phyloP scores from a whole-genome alignment of 331 rosid species.

The Quercus lobata region DNA sequence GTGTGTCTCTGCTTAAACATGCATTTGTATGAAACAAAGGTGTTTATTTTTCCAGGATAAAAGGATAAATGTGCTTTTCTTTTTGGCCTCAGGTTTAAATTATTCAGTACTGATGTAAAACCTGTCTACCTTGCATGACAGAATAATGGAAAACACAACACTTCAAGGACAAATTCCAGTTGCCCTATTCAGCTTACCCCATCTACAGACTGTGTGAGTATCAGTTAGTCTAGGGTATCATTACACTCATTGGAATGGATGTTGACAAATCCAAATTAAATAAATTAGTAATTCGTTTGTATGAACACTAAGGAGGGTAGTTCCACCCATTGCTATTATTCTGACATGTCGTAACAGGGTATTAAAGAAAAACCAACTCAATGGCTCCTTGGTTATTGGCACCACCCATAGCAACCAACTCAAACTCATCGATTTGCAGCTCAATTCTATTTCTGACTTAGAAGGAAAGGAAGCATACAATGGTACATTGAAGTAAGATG shows the following conservation, averaged over 20 bases:
- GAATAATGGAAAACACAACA: conserved; percentile 52
- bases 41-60: too few species aligned
- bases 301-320: too few species aligned
- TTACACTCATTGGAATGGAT: conserved; percentile 1
- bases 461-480: conserved; percentile 3
- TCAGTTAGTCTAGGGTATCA: neutral
- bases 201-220: conserved; percentile 61
- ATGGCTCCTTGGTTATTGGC: conserved; percentile 34
- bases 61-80: neutral
- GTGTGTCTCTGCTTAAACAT: neutral
- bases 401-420: conserved; percentile 12
- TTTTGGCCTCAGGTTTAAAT: neutral
- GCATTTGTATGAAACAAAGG: neutral
- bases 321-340: neutral
- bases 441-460: conserved; percentile 29
- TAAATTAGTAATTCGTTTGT: neutral
- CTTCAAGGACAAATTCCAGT: conserved; percentile 54
- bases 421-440: conserved; percentile 47
- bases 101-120: neutral
- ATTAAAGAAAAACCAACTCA: conserved; percentile 26
- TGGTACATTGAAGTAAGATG: conserved; percentile 41
- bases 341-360: conserved; percentile 32
- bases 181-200: conserved; percentile 37
- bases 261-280: neutral
- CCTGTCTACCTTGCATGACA: conserved; percentile 9